Base-by-base conservation (phyloP, 108 stramenopile species). In the Cyclotella kingstonii region DNA sequence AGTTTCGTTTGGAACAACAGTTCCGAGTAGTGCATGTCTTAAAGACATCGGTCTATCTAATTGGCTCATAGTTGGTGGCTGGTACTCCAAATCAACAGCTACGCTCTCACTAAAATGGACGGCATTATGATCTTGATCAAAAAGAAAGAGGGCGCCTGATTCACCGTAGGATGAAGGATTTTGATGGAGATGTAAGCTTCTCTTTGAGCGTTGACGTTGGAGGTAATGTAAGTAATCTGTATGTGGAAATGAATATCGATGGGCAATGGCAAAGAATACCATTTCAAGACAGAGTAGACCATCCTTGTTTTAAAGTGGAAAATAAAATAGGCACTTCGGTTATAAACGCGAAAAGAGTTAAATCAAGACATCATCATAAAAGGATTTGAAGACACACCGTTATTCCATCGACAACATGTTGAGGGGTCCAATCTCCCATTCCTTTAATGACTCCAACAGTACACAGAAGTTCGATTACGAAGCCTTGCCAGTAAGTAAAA, bases 401-500 rank as follows among this genome's bases (percentile, higher is more conserved):
- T 27, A 67, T 76, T 43, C 69, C 69, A 55, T 77, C 67, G 21
- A 52, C 69, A 25, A 65, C 63, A 33, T 59, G 58, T 18, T 48
- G 36, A 25, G 64, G 40, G 42, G 56, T 56, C 76, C 76, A 71
- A 27, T 53, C 70, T 3, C 70, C 76, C 30, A 70, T 42, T 4
- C 43, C 66, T 42, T 53, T 39, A 19, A 77, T 64, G 11, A 77
- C 60, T 6, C 76, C 76, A 19, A 60, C 35, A 1, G 48, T 59
- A 36, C 50, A 46, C 23, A 77, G 43, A 34, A 63, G 19, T 53
- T 61, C 26, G 27, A 77, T 68, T 0, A 64, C 10, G 34, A 77
- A 65, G 29, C 51, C 60, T 41, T 85, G 84, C 84, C 84, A 85
- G 46, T 71, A 85, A n/a, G 84, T 82, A 29, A 80, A 74, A 48